Evolutionary conservation across 1,139 yeast species (phyloP).

Genomic region (Yamadazyma taylorii): DNA sequence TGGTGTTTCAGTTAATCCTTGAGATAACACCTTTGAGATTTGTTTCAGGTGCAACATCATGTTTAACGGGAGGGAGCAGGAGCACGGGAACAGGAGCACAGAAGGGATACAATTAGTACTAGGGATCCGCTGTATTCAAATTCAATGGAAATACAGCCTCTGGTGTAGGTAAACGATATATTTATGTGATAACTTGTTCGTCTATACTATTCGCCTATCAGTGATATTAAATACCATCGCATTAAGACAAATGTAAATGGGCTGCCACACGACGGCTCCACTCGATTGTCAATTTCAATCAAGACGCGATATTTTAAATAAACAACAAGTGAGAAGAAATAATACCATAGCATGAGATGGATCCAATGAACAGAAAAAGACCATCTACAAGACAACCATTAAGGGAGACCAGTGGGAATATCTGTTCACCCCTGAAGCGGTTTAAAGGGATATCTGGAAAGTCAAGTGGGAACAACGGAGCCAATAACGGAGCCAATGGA

Average conservation of each 20-base stretch:
- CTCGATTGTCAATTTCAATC: no score
- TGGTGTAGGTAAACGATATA: not conserved
- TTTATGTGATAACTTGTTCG: not conserved
- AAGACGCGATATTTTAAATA: slow-evolving; percentile 1
- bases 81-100: no score
- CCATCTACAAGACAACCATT: slow-evolving; percentile 36
- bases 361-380: slow-evolving; percentile 12
- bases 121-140: no score
- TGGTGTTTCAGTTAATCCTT: slow-evolving; percentile 26
- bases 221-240: no score
- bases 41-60: slow-evolving; percentile 52
- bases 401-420: slow-evolving; percentile 42
- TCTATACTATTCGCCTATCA: no score
- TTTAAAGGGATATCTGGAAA: no score
- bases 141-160: no score
- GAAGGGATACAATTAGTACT: no score
- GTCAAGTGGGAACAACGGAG: no score
- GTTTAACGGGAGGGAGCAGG: no score
- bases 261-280: no score
- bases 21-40: slow-evolving; percentile 42
- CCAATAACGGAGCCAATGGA: slow-evolving; percentile 9
- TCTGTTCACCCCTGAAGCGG: slow-evolving; percentile 43
- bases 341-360: slow-evolving; percentile 10
- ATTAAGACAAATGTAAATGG: no score
- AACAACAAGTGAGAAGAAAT: slow-evolving; percentile 1